phyloP scores from a whole-genome alignment of 345 rosid species.

The Fremontodendron californicum region DNA sequence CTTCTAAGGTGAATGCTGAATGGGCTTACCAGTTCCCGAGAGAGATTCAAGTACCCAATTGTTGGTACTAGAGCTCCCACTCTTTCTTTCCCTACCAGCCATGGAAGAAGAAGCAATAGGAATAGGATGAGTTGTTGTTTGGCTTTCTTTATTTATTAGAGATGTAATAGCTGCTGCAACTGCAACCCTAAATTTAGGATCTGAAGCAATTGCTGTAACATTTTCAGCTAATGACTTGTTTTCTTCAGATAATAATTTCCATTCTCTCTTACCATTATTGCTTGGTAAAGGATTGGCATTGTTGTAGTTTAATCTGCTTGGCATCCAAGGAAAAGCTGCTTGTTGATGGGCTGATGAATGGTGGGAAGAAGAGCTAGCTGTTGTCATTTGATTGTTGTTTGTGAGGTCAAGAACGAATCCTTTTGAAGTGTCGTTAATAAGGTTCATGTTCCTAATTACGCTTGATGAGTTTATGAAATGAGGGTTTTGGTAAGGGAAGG shows the following conservation, averaged over 20 bases:
- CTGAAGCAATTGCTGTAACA: conserved; percentile 40
- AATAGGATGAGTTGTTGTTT: not conserved
- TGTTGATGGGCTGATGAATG: conserved; percentile 6
- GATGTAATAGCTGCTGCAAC: conserved; percentile 52
- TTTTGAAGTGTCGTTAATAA: conserved; percentile 37
- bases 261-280: not conserved
- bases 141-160: conserved; percentile 36
- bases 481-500: conserved; percentile 13
- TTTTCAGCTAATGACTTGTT: too few relatives aligned
- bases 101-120: not conserved
- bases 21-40: conserved; percentile 20
- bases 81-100: conserved; percentile 15
- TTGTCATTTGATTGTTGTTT: too few relatives aligned
- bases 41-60: conserved; percentile 25
- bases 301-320: conserved; percentile 6
- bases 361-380: not conserved
- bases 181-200: conserved; percentile 57
- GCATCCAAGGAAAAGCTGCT: conserved; percentile 26
- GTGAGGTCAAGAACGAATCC: conserved; percentile 46
- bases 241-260: too few relatives aligned
- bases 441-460: conserved; percentile 20
- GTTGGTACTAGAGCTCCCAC: conserved; percentile 19
- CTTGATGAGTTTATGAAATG: conserved; percentile 16
- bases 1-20: conserved; percentile 10
- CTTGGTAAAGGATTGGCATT: not conserved